phyloP scores from a whole-genome alignment of 2,329 filamentous ascomycete genomes.

The Xylaria sp. region DNA sequence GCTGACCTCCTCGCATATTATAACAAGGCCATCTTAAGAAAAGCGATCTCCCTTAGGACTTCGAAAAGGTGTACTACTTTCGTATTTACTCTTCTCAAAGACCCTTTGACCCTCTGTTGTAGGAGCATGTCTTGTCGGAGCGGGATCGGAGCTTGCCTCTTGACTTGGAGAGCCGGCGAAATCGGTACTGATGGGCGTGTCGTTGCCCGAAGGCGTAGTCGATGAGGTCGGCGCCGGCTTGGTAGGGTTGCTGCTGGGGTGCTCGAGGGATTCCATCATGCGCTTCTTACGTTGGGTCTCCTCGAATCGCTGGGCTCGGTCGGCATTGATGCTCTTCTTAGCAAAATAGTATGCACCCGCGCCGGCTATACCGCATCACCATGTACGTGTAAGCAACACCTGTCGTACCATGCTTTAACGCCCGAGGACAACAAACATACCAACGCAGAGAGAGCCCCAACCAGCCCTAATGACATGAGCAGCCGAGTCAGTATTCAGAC shows the following conservation, averaged over 20 bases:
- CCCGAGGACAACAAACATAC: slow-evolving; percentile 59
- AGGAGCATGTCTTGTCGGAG: slow-evolving; percentile 83
- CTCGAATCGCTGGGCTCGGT: slow-evolving; percentile 78
- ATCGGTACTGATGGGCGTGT: slow-evolving; percentile 67
- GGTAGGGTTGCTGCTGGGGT: slow-evolving; percentile 54
- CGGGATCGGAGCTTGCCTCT: slow-evolving; percentile 82
- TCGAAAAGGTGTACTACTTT: slow-evolving; percentile 78
- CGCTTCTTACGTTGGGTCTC: slow-evolving; percentile 73
- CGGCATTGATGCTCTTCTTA: slow-evolving; percentile 92
- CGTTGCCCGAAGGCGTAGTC: slow-evolving; percentile 16
- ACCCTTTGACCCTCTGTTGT: slow-evolving; percentile 74
- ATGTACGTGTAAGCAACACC: slow-evolving; percentile 11
- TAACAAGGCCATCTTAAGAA: slow-evolving; percentile 56
- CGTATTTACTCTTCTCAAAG: slow-evolving; percentile 88
- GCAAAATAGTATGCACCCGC: slow-evolving; percentile 95
- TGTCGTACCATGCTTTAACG: neutral
- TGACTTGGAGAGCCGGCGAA: slow-evolving; percentile 72
- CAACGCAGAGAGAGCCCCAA: slow-evolving; percentile 89
- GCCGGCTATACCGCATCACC: slow-evolving; percentile 69
- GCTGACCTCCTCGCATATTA: slow-evolving; percentile 13
- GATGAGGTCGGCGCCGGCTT: slow-evolving; percentile 49
- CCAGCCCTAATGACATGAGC: slow-evolving; percentile 73
- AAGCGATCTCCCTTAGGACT: slow-evolving; percentile 90
- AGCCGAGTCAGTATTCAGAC: slow-evolving; percentile 21
- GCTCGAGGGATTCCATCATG: slow-evolving; percentile 65